Evolutionary conservation across 2,329 filamentous ascomycete genomes (phyloP).

Genomic region (Microcyclosporella mali): DNA sequence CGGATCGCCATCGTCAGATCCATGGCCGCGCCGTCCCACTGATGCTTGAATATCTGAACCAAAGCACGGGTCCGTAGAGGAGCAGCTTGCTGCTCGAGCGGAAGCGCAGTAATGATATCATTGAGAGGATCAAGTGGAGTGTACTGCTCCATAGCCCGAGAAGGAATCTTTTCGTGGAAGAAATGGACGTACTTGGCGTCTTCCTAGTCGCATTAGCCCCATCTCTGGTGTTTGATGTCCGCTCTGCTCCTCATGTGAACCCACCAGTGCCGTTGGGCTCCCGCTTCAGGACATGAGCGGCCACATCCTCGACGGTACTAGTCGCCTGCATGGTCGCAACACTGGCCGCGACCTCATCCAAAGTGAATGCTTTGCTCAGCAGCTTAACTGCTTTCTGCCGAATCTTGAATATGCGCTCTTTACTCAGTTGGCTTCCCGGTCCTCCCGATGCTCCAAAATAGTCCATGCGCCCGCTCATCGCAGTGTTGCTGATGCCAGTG

Average conservation of each 20-base stretch:
- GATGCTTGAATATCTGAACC: constrained; percentile 68
- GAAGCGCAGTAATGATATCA: constrained; percentile 59
- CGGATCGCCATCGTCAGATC: constrained; percentile 66
- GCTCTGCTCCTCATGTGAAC: not conserved
- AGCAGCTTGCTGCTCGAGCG: constrained; percentile 59
- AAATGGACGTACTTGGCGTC: constrained; percentile 88
- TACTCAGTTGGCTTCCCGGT: constrained; percentile 57
- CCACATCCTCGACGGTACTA: constrained; percentile 70
- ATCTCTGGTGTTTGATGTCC: not conserved
- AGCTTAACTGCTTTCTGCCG: constrained; percentile 73
- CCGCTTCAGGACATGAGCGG: constrained; percentile 64
- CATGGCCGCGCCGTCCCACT: constrained; percentile 61
- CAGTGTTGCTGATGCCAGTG: constrained; percentile 62
- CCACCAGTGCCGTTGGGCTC: constrained; percentile 52
- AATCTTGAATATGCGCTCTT: constrained; percentile 71
- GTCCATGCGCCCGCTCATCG: constrained; percentile 48
- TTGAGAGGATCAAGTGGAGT: constrained; percentile 62
- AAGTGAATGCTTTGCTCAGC: constrained; percentile 67
- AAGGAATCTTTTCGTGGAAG: constrained; percentile 85
- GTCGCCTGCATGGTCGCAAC: constrained; percentile 79
- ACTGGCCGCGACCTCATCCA: constrained; percentile 78
- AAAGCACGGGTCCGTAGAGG: constrained; percentile 67
- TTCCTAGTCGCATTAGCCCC: constrained; percentile 1
- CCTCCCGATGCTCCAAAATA: constrained; percentile 48
- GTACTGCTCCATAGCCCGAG: constrained; percentile 63